Percentiles rank a stretch among this genome's conserved stretches.
Conservation (phyloP, 2,329 filamentous ascomycete species). For the Fusarium setosum region DNA sequence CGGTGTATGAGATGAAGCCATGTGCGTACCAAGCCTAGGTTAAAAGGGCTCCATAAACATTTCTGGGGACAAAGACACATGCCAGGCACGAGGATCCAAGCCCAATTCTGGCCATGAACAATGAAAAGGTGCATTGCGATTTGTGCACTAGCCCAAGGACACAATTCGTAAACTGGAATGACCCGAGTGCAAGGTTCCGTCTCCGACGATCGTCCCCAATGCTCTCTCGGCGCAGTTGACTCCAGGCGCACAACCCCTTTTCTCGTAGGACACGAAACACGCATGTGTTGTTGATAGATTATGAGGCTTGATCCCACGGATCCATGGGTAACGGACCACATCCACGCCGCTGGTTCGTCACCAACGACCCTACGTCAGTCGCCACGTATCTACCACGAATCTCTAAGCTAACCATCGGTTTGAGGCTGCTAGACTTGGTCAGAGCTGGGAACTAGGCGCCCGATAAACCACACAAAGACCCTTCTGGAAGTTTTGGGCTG, state of each 20-base stretch:
- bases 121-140: conserved; percentile 14
- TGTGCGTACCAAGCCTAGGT: not conserved
- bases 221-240: conserved; percentile 12
- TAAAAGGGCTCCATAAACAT: conserved; percentile 10
- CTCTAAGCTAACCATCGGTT: not conserved
- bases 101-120: conserved; percentile 15
- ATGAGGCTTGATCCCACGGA: conserved; percentile 20
- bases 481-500: conserved; percentile 29
- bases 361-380: conserved; percentile 32
- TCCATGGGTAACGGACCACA: not conserved
- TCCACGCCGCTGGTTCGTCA: conserved; percentile 29
- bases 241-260: conserved; percentile 35
- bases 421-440: conserved; percentile 22
- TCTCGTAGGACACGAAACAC: conserved; percentile 30
- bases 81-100: conserved; percentile 18
- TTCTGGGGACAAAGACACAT: conserved; percentile 27
- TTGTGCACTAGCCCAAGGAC: conserved; percentile 25
- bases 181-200: conserved; percentile 18
- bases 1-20: conserved; percentile 1
- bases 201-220: conserved; percentile 26
- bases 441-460: conserved; percentile 23
- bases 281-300: conserved; percentile 29
- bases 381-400: conserved; percentile 6
- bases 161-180: conserved; percentile 35
- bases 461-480: conserved; percentile 1